These are phyloP conservation scores for Rauvolfia tetraphylla DNA, from an alignment of 257 asterid species.

Conservation along the genomic window DNA sequence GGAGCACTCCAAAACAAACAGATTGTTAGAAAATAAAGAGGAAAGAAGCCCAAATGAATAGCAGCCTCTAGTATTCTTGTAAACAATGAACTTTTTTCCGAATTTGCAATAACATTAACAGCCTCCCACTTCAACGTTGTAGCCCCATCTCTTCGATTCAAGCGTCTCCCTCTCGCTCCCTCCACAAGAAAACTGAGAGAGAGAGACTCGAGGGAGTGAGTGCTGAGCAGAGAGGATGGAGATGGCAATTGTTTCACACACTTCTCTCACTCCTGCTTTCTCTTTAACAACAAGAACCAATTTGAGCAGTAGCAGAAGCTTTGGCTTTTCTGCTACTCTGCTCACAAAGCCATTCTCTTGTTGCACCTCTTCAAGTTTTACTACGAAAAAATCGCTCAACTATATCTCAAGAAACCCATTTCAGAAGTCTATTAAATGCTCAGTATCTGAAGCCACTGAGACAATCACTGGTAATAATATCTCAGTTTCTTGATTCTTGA, in stretches of 20 bases:
- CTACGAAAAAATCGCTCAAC: constrained; percentile 21
- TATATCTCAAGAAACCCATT: constrained; percentile 27
- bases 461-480: constrained; percentile 40
- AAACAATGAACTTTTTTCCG: constrained; percentile 22
- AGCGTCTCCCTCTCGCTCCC: constrained; percentile 19
- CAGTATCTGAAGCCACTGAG: constrained; percentile 66
- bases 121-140: constrained; percentile 60
- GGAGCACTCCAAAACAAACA: no score
- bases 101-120: constrained; percentile 9
- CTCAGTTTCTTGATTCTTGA: constrained; percentile 6
- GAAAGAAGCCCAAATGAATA: constrained; percentile 24
- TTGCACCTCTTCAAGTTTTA: constrained; percentile 25
- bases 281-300: constrained; percentile 25
- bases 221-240: constrained; percentile 48
- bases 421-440: constrained; percentile 55
- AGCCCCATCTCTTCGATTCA: constrained; percentile 36
- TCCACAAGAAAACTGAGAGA: background rate
- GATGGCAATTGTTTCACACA: constrained; percentile 50
- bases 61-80: constrained; percentile 32
- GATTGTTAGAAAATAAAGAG: background rate
- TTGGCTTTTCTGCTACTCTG: constrained; percentile 34
- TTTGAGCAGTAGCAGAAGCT: constrained; percentile 22
- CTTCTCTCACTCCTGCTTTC: constrained; percentile 27
- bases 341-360: constrained; percentile 53
- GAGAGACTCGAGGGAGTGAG: constrained; percentile 14